Conservation (phyloP, 1,284 basidiomycete species). For the Hymenochaete sp. region DNA sequence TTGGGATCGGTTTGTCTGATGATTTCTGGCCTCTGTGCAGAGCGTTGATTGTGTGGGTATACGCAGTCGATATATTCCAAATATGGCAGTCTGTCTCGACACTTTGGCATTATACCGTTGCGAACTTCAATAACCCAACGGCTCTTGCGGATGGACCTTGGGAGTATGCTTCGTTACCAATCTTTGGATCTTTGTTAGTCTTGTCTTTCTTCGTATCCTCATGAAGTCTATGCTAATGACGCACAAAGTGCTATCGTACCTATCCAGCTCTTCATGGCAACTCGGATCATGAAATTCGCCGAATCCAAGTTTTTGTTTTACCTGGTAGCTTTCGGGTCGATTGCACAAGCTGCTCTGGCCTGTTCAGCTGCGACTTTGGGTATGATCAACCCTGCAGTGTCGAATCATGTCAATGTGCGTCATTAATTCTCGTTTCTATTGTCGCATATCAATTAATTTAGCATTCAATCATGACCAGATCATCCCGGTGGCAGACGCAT, state of each 20-base stretch:
- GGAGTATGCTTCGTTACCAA: constrained; percentile 28
- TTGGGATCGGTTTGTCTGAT: too few relatives aligned
- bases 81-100: constrained; percentile 26
- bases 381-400: constrained; percentile 1
- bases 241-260: constrained; percentile 11
- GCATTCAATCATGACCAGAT: too few relatives aligned
- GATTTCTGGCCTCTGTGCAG: not conserved
- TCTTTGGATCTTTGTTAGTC: constrained; percentile 21
- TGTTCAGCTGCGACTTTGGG: constrained; percentile 3
- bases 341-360: constrained; percentile 5
- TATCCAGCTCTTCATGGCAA: constrained; percentile 15
- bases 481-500: constrained; percentile 12
- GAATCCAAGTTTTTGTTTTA: constrained; percentile 1
- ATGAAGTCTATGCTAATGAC: too few relatives aligned
- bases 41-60: constrained; percentile 27
- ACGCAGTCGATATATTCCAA: constrained; percentile 28
- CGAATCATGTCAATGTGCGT: constrained; percentile 3
- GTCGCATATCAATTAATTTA: too few relatives aligned
- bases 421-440: too few relatives aligned
- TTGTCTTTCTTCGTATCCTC: too few relatives aligned
- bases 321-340: constrained; percentile 4
- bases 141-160: constrained; percentile 25
- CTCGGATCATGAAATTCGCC: constrained; percentile 9
- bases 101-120: constrained; percentile 28
- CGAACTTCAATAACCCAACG: constrained; percentile 24